These are phyloP conservation scores for Geotrichum reessii DNA, from an alignment of 1,139 yeast species.

Conservation along the genomic window DNA sequence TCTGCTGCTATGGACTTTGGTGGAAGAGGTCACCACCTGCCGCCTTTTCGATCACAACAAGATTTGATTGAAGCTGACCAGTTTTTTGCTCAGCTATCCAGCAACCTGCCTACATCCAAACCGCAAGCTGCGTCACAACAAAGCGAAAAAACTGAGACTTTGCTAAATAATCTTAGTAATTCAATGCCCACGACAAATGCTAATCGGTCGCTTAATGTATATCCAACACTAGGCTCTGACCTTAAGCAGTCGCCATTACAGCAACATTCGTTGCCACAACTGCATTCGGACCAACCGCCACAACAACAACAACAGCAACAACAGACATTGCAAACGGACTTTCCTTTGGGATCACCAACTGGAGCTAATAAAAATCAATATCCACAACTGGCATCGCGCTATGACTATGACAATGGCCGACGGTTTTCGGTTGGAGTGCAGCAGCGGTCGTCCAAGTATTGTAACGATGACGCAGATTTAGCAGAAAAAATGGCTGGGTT, in stretches of 20 bases:
- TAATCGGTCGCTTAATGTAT: background rate
- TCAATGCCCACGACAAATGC: background rate
- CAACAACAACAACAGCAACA: background rate
- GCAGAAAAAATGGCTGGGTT: slow-evolving; percentile 18
- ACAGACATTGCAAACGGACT: background rate
- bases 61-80: slow-evolving; percentile 41
- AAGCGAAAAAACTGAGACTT: background rate
- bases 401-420: slow-evolving; percentile 29
- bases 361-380: background rate
- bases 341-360: background rate
- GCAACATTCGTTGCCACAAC: slow-evolving; percentile 22
- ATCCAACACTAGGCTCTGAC: slow-evolving; percentile 2
- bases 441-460: slow-evolving; percentile 26
- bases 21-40: slow-evolving; percentile 20
- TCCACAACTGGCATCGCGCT: slow-evolving; percentile 35
- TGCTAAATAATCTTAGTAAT: no score
- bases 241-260: slow-evolving; percentile 10
- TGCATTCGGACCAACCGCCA: slow-evolving; percentile 8
- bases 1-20: background rate
- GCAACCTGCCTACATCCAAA: slow-evolving; percentile 24
- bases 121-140: background rate
- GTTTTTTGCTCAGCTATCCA: slow-evolving; percentile 39
- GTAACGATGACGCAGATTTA: slow-evolving; percentile 23
- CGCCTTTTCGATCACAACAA: slow-evolving; percentile 35
- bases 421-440: slow-evolving; percentile 32